Evolutionary conservation across 148 eudicot species (phyloP), one percentile per base, ranked within the genome.

Genomic region (Tetragonia tetragonoides): DNA sequence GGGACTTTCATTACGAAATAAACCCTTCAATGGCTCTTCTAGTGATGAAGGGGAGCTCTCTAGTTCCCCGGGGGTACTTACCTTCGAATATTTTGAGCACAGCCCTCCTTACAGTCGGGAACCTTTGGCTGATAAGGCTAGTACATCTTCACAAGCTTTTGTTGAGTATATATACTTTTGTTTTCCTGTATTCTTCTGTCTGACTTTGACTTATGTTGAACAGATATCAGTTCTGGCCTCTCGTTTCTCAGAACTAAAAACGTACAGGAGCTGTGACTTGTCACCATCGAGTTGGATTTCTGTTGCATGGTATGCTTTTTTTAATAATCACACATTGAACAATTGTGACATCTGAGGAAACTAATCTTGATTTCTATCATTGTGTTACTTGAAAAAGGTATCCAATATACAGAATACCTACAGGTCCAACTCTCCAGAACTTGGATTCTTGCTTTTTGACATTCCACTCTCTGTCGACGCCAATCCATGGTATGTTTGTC

Each of bases 371-470:
- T 17, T 75, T 4, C n/a, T 70, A 24, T n/a, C 60, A 53, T 16
- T 76, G 15, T 7, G 24, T 75, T 71, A 68, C 44, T 75, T 53
- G 72, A 11, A 83, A 79, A 14, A 95, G 97, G 97, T 90, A 95
- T 77, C 99, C 97, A 10, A 95, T 95, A 75, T 95, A 95, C 79
- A 82, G 99, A 83, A 95, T 95, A 82, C 97, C 97, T 10, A 88
- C 85, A 4, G 99, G 99, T 75, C 97, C 96, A 37, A 91, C 99
- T 73, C 90, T 93, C 70, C 92, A 90, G 86, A 93, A 93, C 70
- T 86, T 95, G 81, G 99, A 95, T 82, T 91, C 99, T 21, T 93
- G 94, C 85, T 95, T 95, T 84, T 83, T 95, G 84, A 95, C 99
- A 38, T 95, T 86, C 78, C 99, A 95, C 88, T 91, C 87, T 20